Base-by-base conservation (phyloP, 257 asterid species). In the Primulina huaijiensis region DNA sequence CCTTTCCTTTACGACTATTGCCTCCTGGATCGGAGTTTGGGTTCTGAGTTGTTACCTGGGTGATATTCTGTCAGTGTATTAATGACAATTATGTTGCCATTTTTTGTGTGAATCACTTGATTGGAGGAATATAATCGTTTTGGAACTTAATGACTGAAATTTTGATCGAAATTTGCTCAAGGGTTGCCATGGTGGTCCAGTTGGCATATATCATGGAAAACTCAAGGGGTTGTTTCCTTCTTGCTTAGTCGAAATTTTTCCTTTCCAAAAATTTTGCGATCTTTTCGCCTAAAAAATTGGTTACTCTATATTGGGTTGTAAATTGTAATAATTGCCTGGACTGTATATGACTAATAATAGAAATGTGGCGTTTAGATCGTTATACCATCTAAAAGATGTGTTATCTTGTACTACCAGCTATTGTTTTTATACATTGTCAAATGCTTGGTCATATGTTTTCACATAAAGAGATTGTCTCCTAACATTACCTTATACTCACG, bases 401-500 rank as follows among this genome's bases (percentile, higher is more conserved):
- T 46, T 46, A 12, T 46, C 34, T 5, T 46, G 17, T 12, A 4
- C 55, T 12, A 46, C 19, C 11, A 12, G 17, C 27, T 21, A 7
- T 19, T 31, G 34, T 31, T 31, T 31, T 31, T 31, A 3, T 3
- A 4, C 34, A 31, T 3, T 0, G 34, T 3, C 34, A 3, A 31
- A 31, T 31, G 34, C 7, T 31, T 31, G 34, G 34, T 31, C 34
- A 31, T 31, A 31, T 5, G 6, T 25, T 37, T 40, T 29, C 19
- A 12, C 34, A 50, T 50, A 3, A 46, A 6, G 25, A 2, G 52
- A 40, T 2, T 10, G 52, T 40, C 52, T 40, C 17, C 52, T 27
- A 16, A 20, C 43, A 14, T 16, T 3, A 12, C n/a, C 8, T 16
- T 38, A 23, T 63, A 20, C 76, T 74, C 50, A 78, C 31, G 7